phyloP scores from a whole-genome alignment of 1,284 basidiomycete genomes.

The Coriolopsis trogii region DNA sequence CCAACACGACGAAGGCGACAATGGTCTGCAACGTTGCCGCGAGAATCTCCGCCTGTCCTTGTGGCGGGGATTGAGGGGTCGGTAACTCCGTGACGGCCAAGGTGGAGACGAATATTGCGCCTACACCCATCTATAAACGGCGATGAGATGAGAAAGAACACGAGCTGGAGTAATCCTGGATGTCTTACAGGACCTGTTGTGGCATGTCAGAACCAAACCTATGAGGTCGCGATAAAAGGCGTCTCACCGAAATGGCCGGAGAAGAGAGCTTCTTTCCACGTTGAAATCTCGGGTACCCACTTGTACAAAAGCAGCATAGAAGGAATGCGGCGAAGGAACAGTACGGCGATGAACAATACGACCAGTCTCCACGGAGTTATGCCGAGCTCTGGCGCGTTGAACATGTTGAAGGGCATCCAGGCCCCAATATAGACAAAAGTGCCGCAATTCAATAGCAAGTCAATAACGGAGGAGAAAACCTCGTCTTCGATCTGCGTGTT shows the following conservation, averaged over 20 bases:
- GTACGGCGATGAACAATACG: slow-evolving; percentile 65
- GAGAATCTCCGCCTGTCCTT: slow-evolving; percentile 70
- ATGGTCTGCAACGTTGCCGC: slow-evolving; percentile 78
- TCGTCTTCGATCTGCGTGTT: slow-evolving; percentile 85
- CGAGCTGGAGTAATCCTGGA: too few relatives aligned
- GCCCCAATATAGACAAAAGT: slow-evolving; percentile 93
- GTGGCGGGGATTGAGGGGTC: slow-evolving; percentile 58
- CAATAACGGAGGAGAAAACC: slow-evolving; percentile 89
- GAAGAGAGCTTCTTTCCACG: slow-evolving; percentile 82
- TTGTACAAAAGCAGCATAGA: slow-evolving; percentile 72
- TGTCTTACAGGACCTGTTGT: slow-evolving; percentile 55
- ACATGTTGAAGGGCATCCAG: slow-evolving; percentile 80
- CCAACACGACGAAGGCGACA: slow-evolving; percentile 82
- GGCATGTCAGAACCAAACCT: background rate
- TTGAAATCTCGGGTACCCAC: slow-evolving; percentile 84
- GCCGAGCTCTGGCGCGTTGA: slow-evolving; percentile 62
- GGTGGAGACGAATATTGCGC: slow-evolving; percentile 86
- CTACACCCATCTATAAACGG: slow-evolving; percentile 76
- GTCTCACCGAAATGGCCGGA: slow-evolving; percentile 85
- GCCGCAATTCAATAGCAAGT: slow-evolving; percentile 81
- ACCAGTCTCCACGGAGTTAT: slow-evolving; percentile 78
- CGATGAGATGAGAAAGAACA: too few relatives aligned
- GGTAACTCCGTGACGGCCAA: slow-evolving; percentile 74
- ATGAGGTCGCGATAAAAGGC: background rate
- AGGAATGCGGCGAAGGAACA: slow-evolving; percentile 81